phyloP scores from a whole-genome alignment of 768 basidiomycete genomes.

The Mycena chlorophos region DNA sequence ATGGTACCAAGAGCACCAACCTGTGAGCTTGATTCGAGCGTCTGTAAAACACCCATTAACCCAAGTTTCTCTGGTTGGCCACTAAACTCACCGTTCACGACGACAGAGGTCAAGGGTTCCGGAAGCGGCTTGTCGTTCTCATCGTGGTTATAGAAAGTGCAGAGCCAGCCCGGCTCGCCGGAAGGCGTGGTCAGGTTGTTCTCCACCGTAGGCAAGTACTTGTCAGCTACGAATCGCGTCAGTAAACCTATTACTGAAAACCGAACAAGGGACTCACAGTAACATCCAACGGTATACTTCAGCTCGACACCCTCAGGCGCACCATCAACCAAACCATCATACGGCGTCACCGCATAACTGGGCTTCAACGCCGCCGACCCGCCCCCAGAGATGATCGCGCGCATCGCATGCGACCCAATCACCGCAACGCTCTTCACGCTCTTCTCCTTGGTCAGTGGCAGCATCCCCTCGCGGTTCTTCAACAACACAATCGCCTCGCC shows the following conservation, averaged over 20 bases:
- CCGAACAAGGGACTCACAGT: conserved; percentile 33
- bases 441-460: conserved; percentile 50
- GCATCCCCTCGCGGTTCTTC: conserved; percentile 56
- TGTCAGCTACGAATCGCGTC: conserved; percentile 58
- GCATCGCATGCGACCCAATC: conserved; percentile 70
- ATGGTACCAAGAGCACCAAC: too few relatives aligned
- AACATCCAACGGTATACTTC: conserved; percentile 62
- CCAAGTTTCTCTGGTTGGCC: too few relatives aligned
- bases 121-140: conserved; percentile 44
- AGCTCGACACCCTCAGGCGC: conserved; percentile 53
- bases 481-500: conserved; percentile 66
- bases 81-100: conserved; percentile 33
- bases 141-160: conserved; percentile 63
- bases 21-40: conserved; percentile 62
- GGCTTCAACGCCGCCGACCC: conserved; percentile 76
- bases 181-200: conserved; percentile 50
- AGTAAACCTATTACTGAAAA: not conserved
- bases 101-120: conserved; percentile 45
- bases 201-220: conserved; percentile 71
- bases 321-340: conserved; percentile 53
- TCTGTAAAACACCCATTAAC: conserved; percentile 36
- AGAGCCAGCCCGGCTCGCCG: conserved; percentile 62
- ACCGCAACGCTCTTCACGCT: conserved; percentile 54
- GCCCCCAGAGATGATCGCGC: conserved; percentile 68
- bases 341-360: conserved; percentile 65